Evolutionary conservation across 2,329 filamentous ascomycete species (phyloP).

Genomic region (Cercospora sesami): DNA sequence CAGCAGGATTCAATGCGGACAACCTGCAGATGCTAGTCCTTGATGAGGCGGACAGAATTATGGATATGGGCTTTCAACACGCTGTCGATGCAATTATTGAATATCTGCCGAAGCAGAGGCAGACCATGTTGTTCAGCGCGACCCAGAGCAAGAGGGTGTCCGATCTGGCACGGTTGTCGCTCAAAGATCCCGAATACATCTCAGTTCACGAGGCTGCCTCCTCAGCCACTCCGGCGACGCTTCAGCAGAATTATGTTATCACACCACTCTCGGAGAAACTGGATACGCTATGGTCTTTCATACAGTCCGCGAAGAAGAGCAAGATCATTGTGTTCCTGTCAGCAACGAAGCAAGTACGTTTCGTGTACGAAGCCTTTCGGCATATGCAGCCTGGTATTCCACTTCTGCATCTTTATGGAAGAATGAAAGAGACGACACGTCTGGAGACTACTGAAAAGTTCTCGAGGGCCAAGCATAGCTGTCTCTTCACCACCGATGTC

Average conservation of each 20-base stretch:
- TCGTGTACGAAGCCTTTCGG: conserved; percentile 89
- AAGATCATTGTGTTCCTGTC: conserved; percentile 97
- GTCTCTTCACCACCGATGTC: conserved; percentile 93
- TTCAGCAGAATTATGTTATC: conserved; percentile 89
- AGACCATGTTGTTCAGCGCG: conserved; percentile 93
- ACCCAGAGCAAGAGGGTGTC: conserved; percentile 95
- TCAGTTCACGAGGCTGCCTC: conserved; percentile 83
- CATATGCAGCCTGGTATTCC: conserved; percentile 93
- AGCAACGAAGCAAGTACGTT: conserved; percentile 93
- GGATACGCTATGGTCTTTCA: conserved; percentile 88
- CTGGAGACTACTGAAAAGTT: conserved; percentile 86
- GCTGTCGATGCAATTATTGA: conserved; percentile 91
- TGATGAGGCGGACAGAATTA: conserved; percentile 92
- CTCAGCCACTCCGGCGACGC: conserved; percentile 74
- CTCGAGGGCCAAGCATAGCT: conserved; percentile 75
- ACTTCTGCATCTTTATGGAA: conserved; percentile 86
- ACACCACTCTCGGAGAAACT: conserved; percentile 85
- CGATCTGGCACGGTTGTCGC: conserved; percentile 82
- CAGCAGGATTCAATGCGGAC: conserved; percentile 82
- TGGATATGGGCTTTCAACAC: conserved; percentile 94
- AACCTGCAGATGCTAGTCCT: conserved; percentile 90
- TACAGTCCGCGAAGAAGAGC: conserved; percentile 83
- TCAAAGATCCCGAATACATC: conserved; percentile 91
- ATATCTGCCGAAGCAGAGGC: conserved; percentile 79
- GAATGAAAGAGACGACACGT: conserved; percentile 87